Evolutionary conservation across 345 rosid genomes (phyloP).

Genomic region (Mercurialis annua): DNA sequence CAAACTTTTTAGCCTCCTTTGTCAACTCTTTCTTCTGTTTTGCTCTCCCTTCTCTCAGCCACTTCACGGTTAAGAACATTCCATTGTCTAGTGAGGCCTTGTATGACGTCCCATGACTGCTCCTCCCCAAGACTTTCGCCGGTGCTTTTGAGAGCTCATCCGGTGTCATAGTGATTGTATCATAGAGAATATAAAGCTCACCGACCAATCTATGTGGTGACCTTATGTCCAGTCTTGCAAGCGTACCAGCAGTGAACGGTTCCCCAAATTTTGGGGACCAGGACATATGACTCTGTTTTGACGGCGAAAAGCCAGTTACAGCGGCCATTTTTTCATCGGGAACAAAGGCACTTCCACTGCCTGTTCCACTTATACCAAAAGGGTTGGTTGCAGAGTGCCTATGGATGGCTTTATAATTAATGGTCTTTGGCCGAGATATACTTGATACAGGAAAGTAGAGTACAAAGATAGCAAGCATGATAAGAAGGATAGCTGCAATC

Average conservation of each 20-base stretch:
- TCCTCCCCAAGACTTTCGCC: too few relatives aligned
- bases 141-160: too few relatives aligned
- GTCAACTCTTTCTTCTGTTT: too few relatives aligned
- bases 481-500: too few relatives aligned
- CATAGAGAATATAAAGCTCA: constrained; percentile 88
- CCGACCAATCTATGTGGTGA: constrained; percentile 90
- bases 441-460: constrained; percentile 58
- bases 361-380: too few relatives aligned
- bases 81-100: too few relatives aligned
- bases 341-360: constrained; percentile 59
- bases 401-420: constrained; percentile 41
- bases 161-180: too few relatives aligned
- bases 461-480: constrained; percentile 69
- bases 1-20: too few relatives aligned
- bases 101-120: too few relatives aligned
- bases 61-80: too few relatives aligned
- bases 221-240: constrained; percentile 78
- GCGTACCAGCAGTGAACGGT: constrained; percentile 71
- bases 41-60: too few relatives aligned
- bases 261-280: constrained; percentile 91
- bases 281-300: too few relatives aligned
- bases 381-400: constrained; percentile 40
- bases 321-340: constrained; percentile 70
- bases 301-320: constrained; percentile 77
- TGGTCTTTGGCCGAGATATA: constrained; percentile 42